Evolutionary conservation across 257 asterid species (phyloP).

Genomic region (Plectranthus barbatus): DNA sequence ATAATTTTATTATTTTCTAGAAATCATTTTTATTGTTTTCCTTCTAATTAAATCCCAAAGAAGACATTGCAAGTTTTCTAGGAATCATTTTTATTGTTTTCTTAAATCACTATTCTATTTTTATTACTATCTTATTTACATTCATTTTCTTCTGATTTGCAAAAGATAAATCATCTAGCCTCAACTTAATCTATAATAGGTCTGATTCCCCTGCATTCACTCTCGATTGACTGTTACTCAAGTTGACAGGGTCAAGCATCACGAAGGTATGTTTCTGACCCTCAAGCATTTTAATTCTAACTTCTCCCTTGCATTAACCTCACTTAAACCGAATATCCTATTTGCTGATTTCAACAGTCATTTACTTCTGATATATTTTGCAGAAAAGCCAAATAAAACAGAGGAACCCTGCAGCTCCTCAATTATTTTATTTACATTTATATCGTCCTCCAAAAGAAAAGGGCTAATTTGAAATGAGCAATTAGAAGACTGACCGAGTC

Average conservation of each 20-base stretch:
- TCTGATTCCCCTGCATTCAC: slow-evolving; percentile 55
- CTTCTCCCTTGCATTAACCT: not conserved
- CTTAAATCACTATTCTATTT: not conserved
- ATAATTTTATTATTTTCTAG: not conserved
- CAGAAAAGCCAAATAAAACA: not conserved
- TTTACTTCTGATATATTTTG: not conserved
- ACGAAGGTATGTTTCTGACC: slow-evolving; percentile 36
- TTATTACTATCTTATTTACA: slow-evolving; percentile 11
- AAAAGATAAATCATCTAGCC: slow-evolving; percentile 25
- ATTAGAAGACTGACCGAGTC: not conserved
- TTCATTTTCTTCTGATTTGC: slow-evolving; percentile 14
- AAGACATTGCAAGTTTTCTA: slow-evolving; percentile 13
- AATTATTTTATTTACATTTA: not conserved
- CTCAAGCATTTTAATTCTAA: slow-evolving; percentile 12
- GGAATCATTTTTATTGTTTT: slow-evolving; percentile 1
- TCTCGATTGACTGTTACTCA: slow-evolving; percentile 46
- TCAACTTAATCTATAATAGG: slow-evolving; percentile 38
- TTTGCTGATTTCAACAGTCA: no score
- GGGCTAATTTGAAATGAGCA: no score
- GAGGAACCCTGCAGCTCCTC: not conserved
- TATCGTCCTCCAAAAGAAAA: not conserved
- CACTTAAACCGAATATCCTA: not conserved
- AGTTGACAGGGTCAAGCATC: slow-evolving; percentile 29
- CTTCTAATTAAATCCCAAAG: slow-evolving; percentile 6
- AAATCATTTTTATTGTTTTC: not conserved